Percentiles rank a stretch among this genome's conserved stretches.
Conservation (phyloP, 331 rosid genomes). For the Pyrus hybrid region DNA sequence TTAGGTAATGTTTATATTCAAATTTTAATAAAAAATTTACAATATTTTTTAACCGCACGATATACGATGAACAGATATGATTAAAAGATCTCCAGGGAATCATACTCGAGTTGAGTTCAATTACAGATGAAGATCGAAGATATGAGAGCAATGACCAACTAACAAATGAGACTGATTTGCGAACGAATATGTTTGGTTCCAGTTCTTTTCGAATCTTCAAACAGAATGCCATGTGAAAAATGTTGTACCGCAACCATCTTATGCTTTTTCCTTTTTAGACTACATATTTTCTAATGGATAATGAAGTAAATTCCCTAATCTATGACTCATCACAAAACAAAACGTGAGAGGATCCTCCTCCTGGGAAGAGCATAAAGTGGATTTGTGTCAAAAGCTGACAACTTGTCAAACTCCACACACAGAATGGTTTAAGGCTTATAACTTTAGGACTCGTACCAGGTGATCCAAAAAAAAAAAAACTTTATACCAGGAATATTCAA, state of each 20-base stretch:
- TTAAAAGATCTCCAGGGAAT: no score
- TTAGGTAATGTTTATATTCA: no score
- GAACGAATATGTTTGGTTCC: neutral
- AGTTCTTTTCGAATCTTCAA: neutral
- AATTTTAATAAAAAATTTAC: no score
- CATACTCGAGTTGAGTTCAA: neutral
- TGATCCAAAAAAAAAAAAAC: no score
- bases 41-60: no score
- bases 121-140: neutral
- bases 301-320: neutral
- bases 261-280: neutral
- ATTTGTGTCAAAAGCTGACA: conserved; percentile 46
- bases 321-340: neutral
- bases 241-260: neutral
- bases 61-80: no score
- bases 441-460: no score
- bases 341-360: no score
- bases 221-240: neutral
- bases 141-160: neutral
- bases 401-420: conserved; percentile 59
- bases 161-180: neutral
- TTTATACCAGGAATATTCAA: no score
- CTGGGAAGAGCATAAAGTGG: conserved; percentile 63
- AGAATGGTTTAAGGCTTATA: conserved; percentile 11
- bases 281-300: neutral